A percentile compares a stretch with the other conserved stretches of the same genome.
Evolutionary conservation across 768 basidiomycete genomes (phyloP).

Genomic region (Mycena kentingensis): DNA sequence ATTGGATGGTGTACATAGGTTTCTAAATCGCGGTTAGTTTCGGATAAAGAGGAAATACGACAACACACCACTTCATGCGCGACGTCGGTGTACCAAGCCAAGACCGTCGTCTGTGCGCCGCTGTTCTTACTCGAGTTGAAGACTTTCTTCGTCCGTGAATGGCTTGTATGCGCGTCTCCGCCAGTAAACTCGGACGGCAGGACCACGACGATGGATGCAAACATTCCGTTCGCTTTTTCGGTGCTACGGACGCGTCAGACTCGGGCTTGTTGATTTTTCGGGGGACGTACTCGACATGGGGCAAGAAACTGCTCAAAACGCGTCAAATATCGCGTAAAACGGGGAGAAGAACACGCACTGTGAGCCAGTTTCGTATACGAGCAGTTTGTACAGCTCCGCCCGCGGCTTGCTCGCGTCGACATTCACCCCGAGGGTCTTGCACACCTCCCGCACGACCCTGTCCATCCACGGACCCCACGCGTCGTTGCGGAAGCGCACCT

Average conservation of each 20-base stretch:
- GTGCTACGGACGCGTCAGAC: slow-evolving; percentile 21
- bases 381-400: slow-evolving; percentile 38
- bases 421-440: slow-evolving; percentile 8
- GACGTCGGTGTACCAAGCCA: slow-evolving; percentile 46
- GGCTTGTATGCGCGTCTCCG: slow-evolving; percentile 36
- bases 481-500: slow-evolving; percentile 43
- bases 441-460: slow-evolving; percentile 11
- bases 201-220: slow-evolving; percentile 42
- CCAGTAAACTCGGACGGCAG: slow-evolving; percentile 42
- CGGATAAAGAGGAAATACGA: not conserved
- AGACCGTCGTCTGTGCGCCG: slow-evolving; percentile 28
- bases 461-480: slow-evolving; percentile 41
- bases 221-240: slow-evolving; percentile 39
- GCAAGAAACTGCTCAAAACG: slow-evolving; percentile 29
- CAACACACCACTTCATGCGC: slow-evolving; percentile 32
- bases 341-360: slow-evolving; percentile 31
- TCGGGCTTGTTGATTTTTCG: too few relatives aligned
- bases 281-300: slow-evolving; percentile 32
- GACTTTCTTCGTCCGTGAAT: slow-evolving; percentile 24
- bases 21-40: slow-evolving; percentile 15
- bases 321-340: not conserved
- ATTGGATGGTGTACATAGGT: too few relatives aligned
- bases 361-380: slow-evolving; percentile 40
- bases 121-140: slow-evolving; percentile 31
- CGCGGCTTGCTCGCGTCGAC: slow-evolving; percentile 3